phyloP scores from a whole-genome alignment of 495 filamentous ascomycete genomes.

The Aspergillus saccharolyticus region DNA sequence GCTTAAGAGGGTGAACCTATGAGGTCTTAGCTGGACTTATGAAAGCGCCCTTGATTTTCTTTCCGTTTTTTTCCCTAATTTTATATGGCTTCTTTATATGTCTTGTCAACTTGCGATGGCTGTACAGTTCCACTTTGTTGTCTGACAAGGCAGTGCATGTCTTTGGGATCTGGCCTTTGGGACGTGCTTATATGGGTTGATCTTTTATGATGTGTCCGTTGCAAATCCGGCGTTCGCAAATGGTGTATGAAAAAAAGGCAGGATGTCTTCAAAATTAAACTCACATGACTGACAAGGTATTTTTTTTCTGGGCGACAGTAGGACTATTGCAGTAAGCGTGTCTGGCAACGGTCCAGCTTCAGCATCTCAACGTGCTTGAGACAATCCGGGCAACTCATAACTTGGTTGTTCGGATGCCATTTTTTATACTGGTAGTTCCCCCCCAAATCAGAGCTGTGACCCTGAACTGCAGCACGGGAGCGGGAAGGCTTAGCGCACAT shows the following conservation, averaged over 20 bases:
- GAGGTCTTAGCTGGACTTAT: conserved; percentile 20
- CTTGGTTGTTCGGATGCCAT: no score
- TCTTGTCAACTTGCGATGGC: conserved; percentile 34
- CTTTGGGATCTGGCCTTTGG: conserved; percentile 44
- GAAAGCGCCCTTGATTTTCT: conserved; percentile 14
- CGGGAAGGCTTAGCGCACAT: not conserved
- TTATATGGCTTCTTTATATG: conserved; percentile 23
- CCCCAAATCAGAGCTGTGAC: not conserved
- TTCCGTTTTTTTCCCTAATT: conserved; percentile 26
- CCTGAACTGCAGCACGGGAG: not conserved
- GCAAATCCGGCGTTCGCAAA: conserved; percentile 42
- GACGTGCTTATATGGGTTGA: conserved; percentile 28
- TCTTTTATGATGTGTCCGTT: conserved; percentile 38
- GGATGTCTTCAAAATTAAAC: conserved; percentile 30
- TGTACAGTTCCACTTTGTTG: conserved; percentile 44
- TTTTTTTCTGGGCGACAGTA: no score
- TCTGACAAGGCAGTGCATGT: conserved; percentile 42
- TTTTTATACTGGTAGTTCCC: not conserved
- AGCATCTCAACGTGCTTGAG: no score
- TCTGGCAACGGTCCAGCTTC: no score
- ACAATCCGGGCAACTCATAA: no score
- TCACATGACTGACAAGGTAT: conserved; percentile 17
- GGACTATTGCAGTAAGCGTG: not conserved
- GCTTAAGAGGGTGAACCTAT: conserved; percentile 44
- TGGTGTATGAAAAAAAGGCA: conserved; percentile 45